phyloP scores from a whole-genome alignment of 352 stramenopile species.

The Pythium dissimile region DNA sequence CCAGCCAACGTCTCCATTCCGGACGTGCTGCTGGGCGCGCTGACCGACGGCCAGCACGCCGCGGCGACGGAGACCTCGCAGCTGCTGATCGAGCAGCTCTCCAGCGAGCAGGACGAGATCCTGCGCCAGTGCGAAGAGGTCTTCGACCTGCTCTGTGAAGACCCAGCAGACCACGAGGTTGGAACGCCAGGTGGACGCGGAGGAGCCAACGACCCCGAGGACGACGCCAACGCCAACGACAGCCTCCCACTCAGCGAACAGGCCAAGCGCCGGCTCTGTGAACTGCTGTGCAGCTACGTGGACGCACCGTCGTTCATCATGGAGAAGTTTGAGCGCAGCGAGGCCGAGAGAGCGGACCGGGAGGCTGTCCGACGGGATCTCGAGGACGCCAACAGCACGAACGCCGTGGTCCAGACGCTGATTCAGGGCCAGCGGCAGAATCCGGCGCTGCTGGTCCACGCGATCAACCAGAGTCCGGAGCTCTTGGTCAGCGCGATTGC shows the following conservation, averaged over 20 bases:
- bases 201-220: too few relatives aligned
- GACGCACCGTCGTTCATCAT: constrained; percentile 41
- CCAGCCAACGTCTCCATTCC: constrained; percentile 32
- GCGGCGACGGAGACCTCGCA: constrained; percentile 7
- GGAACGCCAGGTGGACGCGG: not conserved
- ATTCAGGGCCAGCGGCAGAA: constrained; percentile 54
- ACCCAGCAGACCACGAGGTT: constrained; percentile 9
- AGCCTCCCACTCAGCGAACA: not conserved
- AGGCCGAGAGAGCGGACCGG: constrained; percentile 21
- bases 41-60: constrained; percentile 15
- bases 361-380: constrained; percentile 21
- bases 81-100: constrained; percentile 22
- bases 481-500: constrained; percentile 58
- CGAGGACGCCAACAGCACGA: constrained; percentile 21
- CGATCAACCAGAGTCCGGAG: constrained; percentile 61
- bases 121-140: constrained; percentile 48
- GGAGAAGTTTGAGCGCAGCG: constrained; percentile 42
- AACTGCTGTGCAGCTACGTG: constrained; percentile 42
- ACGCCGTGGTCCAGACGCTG: constrained; percentile 40
- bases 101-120: constrained; percentile 24
- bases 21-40: constrained; percentile 37
- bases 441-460: constrained; percentile 50
- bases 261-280: constrained; percentile 32
- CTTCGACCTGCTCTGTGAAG: constrained; percentile 59
- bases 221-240: not conserved